Evolutionary conservation across 768 basidiomycete genomes (phyloP), one percentile per base, ranked within the genome.

Genomic region (Termitomyces sp.): DNA sequence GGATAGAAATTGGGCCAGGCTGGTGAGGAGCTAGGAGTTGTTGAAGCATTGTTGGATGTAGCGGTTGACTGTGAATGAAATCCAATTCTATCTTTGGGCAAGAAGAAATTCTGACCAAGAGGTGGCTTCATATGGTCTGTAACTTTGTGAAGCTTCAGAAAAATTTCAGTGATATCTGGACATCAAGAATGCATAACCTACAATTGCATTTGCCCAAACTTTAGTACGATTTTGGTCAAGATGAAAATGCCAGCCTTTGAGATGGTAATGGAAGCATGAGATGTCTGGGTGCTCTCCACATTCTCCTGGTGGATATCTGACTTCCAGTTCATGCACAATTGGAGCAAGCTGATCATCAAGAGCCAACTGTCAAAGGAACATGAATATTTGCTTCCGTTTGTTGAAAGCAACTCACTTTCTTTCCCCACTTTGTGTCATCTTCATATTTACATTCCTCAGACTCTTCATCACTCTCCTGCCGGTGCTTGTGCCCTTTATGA

Each of bases 301-400:
- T 5, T 37, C 5, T 34, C 56, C 56, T 18, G 42, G 22, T 20
- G 48, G 41, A 33, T 57, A 49, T 8, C n/a, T n/a, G n/a, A n/a
- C n/a, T n/a, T n/a, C n/a, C n/a, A n/a, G n/a, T n/a, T 51, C 18
- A 16, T 5, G 9, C 8, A 57, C 44, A 39, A 57, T 51, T 31
- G 50, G 56, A 15, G 50, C 26, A 7, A 57, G 41, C 18, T 57
- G 56, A 9, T 57, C 33, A 53, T 53, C 56, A 22, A 57, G 26
- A 8, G 44, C 42, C 8, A 57, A 28, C 56, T 57, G 50, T 36
- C 33, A 46, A n/a, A 37, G 9, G 6, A n/a, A 9, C 15, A 24
- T 52, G 42, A 52, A 31, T 52, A 52, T 28, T 28, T 49, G 44
- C 16, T 18, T 45, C n/a, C 36, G 12, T 47, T 47, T 28, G 49